Evolutionary conservation across 2,329 filamentous ascomycete genomes (phyloP).

Genomic region (Colletotrichum trifolii): DNA sequence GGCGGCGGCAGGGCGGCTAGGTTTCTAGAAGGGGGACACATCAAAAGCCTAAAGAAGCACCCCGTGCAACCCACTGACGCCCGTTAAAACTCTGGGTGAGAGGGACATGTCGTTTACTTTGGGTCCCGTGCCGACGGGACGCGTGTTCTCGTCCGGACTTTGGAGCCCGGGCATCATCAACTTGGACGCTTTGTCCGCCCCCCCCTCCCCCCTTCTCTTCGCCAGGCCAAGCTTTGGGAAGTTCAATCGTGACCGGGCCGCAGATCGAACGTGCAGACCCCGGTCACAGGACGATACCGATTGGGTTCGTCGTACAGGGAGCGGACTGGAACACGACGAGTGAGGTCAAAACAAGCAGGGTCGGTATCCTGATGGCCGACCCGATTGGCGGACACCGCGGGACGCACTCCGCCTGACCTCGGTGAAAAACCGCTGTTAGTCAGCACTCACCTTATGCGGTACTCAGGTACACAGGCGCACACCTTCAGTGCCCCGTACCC

Average conservation of each 20-base stretch:
- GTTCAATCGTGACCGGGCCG: not conserved
- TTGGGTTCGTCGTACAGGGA: not conserved
- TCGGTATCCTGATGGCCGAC: not conserved
- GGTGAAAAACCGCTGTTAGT: no score
- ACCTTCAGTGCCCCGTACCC: no score
- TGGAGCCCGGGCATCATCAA: not conserved
- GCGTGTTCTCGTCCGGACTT: not conserved
- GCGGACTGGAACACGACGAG: not conserved
- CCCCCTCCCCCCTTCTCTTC: not conserved
- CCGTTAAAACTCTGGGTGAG: not conserved
- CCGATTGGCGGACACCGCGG: constrained; percentile 9
- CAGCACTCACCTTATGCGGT: no score
- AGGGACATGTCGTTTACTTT: not conserved
- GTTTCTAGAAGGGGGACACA: no score
- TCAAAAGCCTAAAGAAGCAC: no score
- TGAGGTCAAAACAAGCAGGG: constrained; percentile 34
- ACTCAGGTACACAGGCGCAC: no score
- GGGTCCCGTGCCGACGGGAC: not conserved
- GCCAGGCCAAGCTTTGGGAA: not conserved
- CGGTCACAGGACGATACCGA: no score
- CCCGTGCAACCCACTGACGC: no score
- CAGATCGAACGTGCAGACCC: no score
- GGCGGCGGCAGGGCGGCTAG: no score
- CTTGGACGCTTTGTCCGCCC: not conserved
- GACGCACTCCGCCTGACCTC: not conserved